Base-by-base conservation (phyloP, 2,329 filamentous ascomycete species). In the Teratosphaeria viscida region DNA sequence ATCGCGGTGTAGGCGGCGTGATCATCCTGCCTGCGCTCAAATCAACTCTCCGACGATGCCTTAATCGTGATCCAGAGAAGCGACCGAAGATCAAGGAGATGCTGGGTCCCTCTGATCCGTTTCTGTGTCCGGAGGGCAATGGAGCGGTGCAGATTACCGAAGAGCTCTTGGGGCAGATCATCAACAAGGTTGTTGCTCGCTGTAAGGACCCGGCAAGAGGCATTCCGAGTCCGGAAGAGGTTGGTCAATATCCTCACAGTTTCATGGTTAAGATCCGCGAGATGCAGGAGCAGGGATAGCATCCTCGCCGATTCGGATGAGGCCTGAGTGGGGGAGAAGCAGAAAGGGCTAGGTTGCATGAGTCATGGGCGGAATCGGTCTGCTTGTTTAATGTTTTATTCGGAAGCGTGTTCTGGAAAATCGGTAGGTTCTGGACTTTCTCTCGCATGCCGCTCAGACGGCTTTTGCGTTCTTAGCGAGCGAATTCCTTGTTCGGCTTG, bases 1-100 rank as follows among this genome's bases (percentile, higher is more conserved):
- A 84, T 1, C 78, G 81, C 2, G 89, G 86, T 12, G 77, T 91
- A 56, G 89, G 89, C 52, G 86, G 79, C 10, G 75, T 80, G 0
- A 71, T 75, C 2, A 77, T 87, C 0, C 82, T 84, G 0, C 75
- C 79, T 3, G 78, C 79, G 1, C 73, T 87, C 14, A 77, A 81
- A 61, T 75, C 77, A 34, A 85, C 82, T 0, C 69, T 87, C 54
- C 78, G 79, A 57, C 74, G 77, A 49, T 87, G 84, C 64, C 71
- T 87, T 32, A 78, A 85, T 62, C 78, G 84, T 43, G 82, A 85
- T 63, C 79, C 82, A 23, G 75, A 76, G 2, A 73, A 78, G 49
- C 74, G 84, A 43, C 84, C 83, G 8, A 84, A 79, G 2, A 78
- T 85, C 29, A 75, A 77, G 7, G 77, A 85, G 60, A 74, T 87